A percentile compares a stretch with the other conserved stretches of the same genome.
phyloP scores from a whole-genome alignment of 768 basidiomycete species.

The Leccinum longicurvipes region DNA sequence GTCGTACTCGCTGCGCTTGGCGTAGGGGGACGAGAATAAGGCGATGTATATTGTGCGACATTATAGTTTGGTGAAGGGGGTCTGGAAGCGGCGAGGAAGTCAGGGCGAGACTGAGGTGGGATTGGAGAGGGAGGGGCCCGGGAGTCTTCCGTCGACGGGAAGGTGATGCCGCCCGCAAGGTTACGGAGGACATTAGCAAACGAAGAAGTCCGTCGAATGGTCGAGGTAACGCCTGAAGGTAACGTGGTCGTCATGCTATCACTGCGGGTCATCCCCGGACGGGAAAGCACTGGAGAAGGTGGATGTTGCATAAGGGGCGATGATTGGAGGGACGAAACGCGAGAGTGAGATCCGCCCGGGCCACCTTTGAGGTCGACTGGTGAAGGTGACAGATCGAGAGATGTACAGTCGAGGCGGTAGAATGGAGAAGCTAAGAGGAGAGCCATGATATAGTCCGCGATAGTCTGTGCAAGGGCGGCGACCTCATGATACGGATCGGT shows the following conservation, averaged over 20 bases:
- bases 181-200: constrained; percentile 74
- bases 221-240: constrained; percentile 61
- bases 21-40: constrained; percentile 59
- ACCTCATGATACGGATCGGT: constrained; percentile 94
- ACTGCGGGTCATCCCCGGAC: constrained; percentile 51
- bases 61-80: constrained; percentile 81
- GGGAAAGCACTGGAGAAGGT: constrained; percentile 43
- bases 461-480: constrained; percentile 83
- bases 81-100: constrained; percentile 47
- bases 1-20: constrained; percentile 30
- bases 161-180: constrained; percentile 67
- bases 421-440: constrained; percentile 89
- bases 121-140: constrained; percentile 37
- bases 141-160: constrained; percentile 60
- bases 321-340: constrained; percentile 49
- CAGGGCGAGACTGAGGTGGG: constrained; percentile 20
- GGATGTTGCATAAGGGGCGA: constrained; percentile 44
- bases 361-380: constrained; percentile 37
- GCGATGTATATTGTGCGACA: constrained; percentile 71
- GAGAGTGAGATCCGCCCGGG: constrained; percentile 34
- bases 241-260: constrained; percentile 63
- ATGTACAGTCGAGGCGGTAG: constrained; percentile 63
- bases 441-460: constrained; percentile 90
- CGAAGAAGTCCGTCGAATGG: constrained; percentile 73
- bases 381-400: constrained; percentile 49